Evolutionary conservation across 2,329 filamentous ascomycete genomes (phyloP).

Genomic region (Lachnellula hyalina): DNA sequence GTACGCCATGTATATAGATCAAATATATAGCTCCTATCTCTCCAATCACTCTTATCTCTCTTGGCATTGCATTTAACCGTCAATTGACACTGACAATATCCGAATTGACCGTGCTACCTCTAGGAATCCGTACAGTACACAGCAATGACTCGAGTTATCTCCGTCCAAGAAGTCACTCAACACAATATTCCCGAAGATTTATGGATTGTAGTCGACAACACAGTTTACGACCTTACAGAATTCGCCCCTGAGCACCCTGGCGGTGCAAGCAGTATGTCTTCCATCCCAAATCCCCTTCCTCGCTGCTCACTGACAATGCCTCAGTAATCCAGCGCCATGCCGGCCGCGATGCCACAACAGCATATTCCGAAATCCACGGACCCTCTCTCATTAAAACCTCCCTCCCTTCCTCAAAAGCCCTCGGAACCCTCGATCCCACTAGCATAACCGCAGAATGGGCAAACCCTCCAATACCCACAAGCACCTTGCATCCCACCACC

Average conservation of each 20-base stretch:
- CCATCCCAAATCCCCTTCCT: not conserved
- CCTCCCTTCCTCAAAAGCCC: constrained; percentile 38
- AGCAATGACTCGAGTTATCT: constrained; percentile 30
- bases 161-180: constrained; percentile 39
- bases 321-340: constrained; percentile 45
- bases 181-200: constrained; percentile 46
- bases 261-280: constrained; percentile 44
- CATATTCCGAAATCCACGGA: constrained; percentile 48
- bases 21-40: no score
- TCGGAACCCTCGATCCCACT: constrained; percentile 44
- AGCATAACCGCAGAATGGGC: constrained; percentile 46
- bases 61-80: no score
- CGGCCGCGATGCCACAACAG: constrained; percentile 47
- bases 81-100: no score
- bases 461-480: constrained; percentile 31
- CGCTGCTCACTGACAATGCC: not conserved
- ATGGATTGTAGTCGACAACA: constrained; percentile 65
- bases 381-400: constrained; percentile 41
- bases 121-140: no score
- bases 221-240: constrained; percentile 62
- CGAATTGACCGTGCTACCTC: no score
- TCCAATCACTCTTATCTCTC: not conserved
- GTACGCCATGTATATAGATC: constrained; percentile 9
- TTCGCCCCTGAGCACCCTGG: constrained; percentile 62
- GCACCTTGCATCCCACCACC: constrained; percentile 11